Evolutionary conservation across 331 rosid species (phyloP), one percentile per base, ranked within the genome.

Genomic region (Pyrus hybrid): DNA sequence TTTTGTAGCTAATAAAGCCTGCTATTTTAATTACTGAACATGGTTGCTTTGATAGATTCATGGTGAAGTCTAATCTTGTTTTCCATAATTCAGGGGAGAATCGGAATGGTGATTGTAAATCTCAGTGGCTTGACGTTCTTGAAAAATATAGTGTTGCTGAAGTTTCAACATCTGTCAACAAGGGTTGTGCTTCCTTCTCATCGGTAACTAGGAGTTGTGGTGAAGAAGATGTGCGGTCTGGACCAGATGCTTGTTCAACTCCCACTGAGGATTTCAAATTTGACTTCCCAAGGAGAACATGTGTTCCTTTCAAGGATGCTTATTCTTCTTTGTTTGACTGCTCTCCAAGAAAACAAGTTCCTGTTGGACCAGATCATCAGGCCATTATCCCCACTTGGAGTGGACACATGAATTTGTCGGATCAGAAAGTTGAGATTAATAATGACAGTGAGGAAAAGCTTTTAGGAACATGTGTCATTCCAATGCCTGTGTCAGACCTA

Each of bases 331-430:
- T 67, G 37, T 58, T 29, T 26, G 84, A 82, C 69, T 3, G 63
- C 68, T 71, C 75, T 80, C 85, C 86, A 3, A 76, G 87, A 83
- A 82, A 60, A 62, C 77, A 67, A 74, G 83, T 86, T 78, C 89
- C 90, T 11, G 13, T 86, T 45, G 93, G 90, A 58, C 75, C 83
- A 51, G 73, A 84, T 77, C 86, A 86, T 83, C 93, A 86, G 75
- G 90, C 87, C 58, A 73, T 56, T 62, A 80, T 88, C 77, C 88
- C 93, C 25, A 28, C 72, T 35, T 88, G 90, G 87, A 43, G 20
- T 10, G 87, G 85, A 67, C 43, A 22, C 35, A 43, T 64, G 23
- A 62, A 67, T 69, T 69, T 23, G 21, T 28, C 23, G 32, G 80
- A 69, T 68, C 67, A 12, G 75, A 62, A 60, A 18, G 83, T 35